Percentiles rank a stretch among this genome's conserved stretches.
These are phyloP conservation scores for Mortierella hygrophila DNA, from an alignment of 192 early-diverging fungal genomes.

Conservation along the genomic window DNA sequence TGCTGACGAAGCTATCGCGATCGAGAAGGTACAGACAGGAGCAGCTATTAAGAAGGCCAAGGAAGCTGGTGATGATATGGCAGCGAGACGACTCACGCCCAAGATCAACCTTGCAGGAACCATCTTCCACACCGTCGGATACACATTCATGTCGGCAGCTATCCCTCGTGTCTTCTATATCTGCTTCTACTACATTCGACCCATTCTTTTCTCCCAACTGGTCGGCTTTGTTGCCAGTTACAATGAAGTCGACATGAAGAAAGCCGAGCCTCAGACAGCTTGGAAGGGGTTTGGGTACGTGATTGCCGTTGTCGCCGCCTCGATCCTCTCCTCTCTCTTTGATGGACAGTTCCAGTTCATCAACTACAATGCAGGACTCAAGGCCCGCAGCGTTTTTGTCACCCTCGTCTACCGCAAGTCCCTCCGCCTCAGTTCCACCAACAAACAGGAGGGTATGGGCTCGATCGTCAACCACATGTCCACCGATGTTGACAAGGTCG, in stretches of 20 bases:
- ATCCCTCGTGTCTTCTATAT: constrained; percentile 33
- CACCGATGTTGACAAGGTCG: constrained; percentile 57
- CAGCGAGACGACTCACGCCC: background rate
- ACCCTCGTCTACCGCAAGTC: constrained; percentile 72
- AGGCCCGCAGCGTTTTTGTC: constrained; percentile 63
- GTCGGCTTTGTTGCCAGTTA: constrained; percentile 35
- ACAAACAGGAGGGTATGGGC: constrained; percentile 70
- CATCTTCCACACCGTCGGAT: constrained; percentile 32
- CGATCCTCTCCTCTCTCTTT: constrained; percentile 25
- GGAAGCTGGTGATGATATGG: background rate
- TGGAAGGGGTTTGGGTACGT: constrained; percentile 39
- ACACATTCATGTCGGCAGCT: constrained; percentile 26
- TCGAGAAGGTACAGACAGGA: constrained; percentile 19
- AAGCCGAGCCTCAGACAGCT: background rate
- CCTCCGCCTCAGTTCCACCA: constrained; percentile 63
- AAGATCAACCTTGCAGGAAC: constrained; percentile 21
- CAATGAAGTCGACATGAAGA: background rate
- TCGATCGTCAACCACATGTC: constrained; percentile 74
- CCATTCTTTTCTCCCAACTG: constrained; percentile 27
- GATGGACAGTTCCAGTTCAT: constrained; percentile 44
- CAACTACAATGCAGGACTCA: constrained; percentile 54
- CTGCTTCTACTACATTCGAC: constrained; percentile 14
- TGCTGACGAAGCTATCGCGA: constrained; percentile 39
- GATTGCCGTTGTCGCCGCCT: constrained; percentile 27
- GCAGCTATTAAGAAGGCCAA: too few species aligned